Conservation (phyloP, 441 rosid genomes). For the Viola pubescens region DNA sequence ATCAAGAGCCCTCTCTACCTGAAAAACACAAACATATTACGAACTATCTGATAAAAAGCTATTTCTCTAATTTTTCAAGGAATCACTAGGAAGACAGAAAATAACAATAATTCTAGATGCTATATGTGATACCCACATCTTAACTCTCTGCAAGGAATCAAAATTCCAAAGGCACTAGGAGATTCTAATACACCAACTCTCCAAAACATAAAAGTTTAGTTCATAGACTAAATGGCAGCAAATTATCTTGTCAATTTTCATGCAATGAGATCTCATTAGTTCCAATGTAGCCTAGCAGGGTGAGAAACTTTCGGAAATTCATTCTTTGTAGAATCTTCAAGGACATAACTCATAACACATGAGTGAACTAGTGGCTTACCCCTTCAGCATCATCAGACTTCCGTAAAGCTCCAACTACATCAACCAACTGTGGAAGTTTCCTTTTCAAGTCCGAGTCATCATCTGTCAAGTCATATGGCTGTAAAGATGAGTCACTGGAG, state of each 20-base stretch:
- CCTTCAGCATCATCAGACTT: constrained; percentile 90
- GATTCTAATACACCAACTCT: not conserved
- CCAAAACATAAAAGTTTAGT: not conserved
- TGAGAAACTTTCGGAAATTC: not conserved
- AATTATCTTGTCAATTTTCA: constrained; percentile 6
- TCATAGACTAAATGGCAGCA: not conserved
- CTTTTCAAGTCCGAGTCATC: constrained; percentile 68
- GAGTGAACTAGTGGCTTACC: constrained; percentile 39
- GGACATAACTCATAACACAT: not conserved
- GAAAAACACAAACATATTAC: constrained; percentile 16
- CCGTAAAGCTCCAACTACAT: constrained; percentile 87
- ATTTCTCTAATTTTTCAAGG: constrained; percentile 7
- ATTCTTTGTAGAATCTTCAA: constrained; percentile 1
- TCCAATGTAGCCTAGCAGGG: no score
- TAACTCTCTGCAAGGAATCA: not conserved
- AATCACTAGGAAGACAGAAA: constrained; percentile 1
- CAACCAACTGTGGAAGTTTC: constrained; percentile 73
- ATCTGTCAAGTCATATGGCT: constrained; percentile 89
- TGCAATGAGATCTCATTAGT: not conserved
- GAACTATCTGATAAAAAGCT: constrained; percentile 8
- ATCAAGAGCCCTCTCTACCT: constrained; percentile 87
- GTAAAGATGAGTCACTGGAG: constrained; percentile 69
- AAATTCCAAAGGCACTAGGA: not conserved
- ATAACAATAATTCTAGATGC: constrained; percentile 6
- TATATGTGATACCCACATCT: not conserved